Base-by-base conservation (phyloP, 805 yeast genomes). In the Saccharomycopsis vini region DNA sequence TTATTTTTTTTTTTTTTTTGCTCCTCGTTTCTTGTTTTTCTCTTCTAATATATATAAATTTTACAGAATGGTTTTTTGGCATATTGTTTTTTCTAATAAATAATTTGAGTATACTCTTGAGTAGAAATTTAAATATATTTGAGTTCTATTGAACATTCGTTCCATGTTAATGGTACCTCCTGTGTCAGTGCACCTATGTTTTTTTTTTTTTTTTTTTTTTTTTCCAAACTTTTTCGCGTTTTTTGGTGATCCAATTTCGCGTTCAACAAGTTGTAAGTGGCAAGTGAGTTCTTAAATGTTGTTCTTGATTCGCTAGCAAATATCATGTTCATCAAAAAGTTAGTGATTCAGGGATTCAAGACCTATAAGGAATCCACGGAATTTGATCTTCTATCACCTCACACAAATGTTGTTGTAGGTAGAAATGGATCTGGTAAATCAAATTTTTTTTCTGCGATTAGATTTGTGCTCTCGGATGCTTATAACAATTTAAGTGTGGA, bases 341-440 rank as follows among this genome's bases (percentile, higher is more conserved):
- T 90, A 36, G 72, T 76, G 9, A 83, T 90, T 43, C 94, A 87
- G 58, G 97, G 97, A 29, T 90, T 90, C 68, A 88, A 87, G 63
- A 88, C 97, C 50, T 90, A 88, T 60, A 82, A 83, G 62, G 81
- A 84, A 55, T 79, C 86, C 33, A 84, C 95, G 0, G 72, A 77
- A 3, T 75, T 89, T 10, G 92, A 83, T 34, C 68, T 75, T 13
- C 67, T 92, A 26, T 81, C 94, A 1, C 90, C 95, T 0, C 76
- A 77, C 43, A 82, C 81, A 56, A 90, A 90, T 62, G 94, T 90
- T 18, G 78, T 83, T 13, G 87, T 89, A 26, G 97, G 97, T 2
- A 67, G 95, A 40, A 89, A 89, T 62, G 97, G 97, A n/a, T 84
- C 95, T 6, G 98, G 98, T 6, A 90, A 92, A 60, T 85, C 95